phyloP scores from a whole-genome alignment of 2,329 filamentous ascomycete genomes.

The Fusarium sp. region DNA sequence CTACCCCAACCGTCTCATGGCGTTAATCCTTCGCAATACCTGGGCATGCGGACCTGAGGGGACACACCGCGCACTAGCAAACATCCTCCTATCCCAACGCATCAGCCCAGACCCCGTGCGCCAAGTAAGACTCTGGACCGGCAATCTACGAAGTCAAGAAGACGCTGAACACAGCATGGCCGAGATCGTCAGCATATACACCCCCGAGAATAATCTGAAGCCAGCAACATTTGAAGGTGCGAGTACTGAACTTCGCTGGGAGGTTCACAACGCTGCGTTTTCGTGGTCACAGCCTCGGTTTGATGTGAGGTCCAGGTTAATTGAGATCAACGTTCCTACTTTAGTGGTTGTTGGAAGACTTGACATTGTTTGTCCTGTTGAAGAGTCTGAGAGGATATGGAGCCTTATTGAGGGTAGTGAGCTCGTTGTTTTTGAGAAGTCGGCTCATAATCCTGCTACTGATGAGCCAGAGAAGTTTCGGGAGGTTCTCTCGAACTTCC shows the following conservation, averaged over 20 bases:
- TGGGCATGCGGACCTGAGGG: conserved; percentile 3
- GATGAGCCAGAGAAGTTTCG: conserved; percentile 12
- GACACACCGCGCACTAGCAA: conserved; percentile 3
- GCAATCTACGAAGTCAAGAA: background rate
- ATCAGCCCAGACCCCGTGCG: conserved; percentile 2
- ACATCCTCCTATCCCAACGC: background rate
- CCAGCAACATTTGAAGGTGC: background rate
- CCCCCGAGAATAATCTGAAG: background rate
- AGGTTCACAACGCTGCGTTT: conserved; percentile 19
- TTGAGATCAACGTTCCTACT: background rate
- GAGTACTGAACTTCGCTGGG: background rate
- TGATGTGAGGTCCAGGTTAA: background rate
- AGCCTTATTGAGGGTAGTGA: background rate
- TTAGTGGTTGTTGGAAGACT: conserved; percentile 6
- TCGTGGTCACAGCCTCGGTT: conserved; percentile 12
- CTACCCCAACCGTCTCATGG: background rate
- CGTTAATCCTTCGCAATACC: background rate
- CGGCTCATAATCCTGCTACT: conserved; percentile 9
- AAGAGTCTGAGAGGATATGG: conserved; percentile 10
- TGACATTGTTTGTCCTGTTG: conserved; percentile 10
- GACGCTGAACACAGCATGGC: conserved; percentile 3
- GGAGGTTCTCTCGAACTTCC: background rate
- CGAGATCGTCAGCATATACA: conserved; percentile 14
- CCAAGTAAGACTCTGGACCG: conserved; percentile 16
- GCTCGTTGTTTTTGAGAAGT: conserved; percentile 10